These are phyloP conservation scores for Gardenia jasminoides DNA, from an alignment of 257 asterid species.

Conservation along the genomic window DNA sequence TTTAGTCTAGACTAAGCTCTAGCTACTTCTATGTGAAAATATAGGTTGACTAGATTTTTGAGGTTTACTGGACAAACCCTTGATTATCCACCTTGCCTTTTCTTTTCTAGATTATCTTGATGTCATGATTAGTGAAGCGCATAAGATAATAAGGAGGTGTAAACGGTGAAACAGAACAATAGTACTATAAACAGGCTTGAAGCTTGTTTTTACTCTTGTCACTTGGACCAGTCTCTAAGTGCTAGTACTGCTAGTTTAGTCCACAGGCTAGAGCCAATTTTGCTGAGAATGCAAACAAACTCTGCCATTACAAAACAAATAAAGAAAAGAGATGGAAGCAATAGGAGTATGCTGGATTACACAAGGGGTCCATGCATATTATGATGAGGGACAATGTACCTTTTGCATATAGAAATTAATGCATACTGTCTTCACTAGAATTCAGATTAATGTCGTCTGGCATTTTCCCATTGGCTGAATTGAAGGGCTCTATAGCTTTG, in stretches of 20 bases:
- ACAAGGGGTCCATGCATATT: neutral
- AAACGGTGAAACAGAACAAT: neutral
- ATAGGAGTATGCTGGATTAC: neutral
- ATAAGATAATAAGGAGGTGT: conserved; percentile 1
- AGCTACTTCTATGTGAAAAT: neutral
- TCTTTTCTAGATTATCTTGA: no score
- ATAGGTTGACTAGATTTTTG: neutral
- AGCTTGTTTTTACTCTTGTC: neutral
- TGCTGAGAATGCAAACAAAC: neutral
- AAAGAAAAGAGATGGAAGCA: neutral
- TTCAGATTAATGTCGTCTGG: neutral
- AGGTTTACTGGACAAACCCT: neutral
- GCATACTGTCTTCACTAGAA: neutral
- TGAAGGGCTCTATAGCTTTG: no score
- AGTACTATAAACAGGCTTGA: neutral
- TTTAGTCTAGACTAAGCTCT: no score
- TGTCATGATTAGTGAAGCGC: neutral
- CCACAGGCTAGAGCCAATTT: neutral
- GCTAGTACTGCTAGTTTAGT: neutral
- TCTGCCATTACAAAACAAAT: neutral
- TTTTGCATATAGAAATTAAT: neutral
- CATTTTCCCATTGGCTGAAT: neutral
- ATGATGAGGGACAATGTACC: neutral
- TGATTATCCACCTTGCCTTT: neutral
- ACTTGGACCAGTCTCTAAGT: neutral